Evolutionary conservation across 345 rosid genomes (phyloP).

Genomic region (Garcia nutans): DNA sequence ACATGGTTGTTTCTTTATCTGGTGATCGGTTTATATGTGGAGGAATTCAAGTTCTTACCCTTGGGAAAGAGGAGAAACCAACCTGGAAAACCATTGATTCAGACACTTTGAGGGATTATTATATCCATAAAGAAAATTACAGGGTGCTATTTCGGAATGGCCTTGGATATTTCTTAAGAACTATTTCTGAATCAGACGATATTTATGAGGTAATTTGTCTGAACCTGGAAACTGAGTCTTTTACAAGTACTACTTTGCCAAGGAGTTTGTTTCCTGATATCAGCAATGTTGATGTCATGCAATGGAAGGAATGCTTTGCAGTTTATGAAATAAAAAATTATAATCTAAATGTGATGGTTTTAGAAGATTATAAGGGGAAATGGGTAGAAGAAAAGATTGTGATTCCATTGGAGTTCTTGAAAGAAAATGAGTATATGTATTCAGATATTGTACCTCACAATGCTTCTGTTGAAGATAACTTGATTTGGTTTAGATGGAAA

Average conservation of each 20-base stretch:
- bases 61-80: neutral
- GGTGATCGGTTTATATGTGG: neutral
- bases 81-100: neutral
- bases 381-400: neutral
- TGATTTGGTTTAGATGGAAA: neutral
- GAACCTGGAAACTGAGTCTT: neutral
- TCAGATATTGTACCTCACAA: neutral
- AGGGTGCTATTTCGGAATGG: neutral
- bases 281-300: neutral
- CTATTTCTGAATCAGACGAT: neutral
- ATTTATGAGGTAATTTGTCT: neutral
- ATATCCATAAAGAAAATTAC: neutral
- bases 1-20: neutral
- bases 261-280: neutral
- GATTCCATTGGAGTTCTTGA: neutral
- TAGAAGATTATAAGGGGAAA: neutral
- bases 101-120: too few species aligned
- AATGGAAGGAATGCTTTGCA: neutral
- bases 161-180: neutral
- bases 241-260: neutral
- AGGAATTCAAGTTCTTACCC: neutral
- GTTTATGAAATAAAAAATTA: neutral
- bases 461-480: too few species aligned
- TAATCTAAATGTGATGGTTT: neutral
- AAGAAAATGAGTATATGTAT: neutral